Percentiles rank a stretch among this genome's conserved stretches.
phyloP scores from a whole-genome alignment of 495 filamentous ascomycete genomes.

The Hypomontagnella submonticulosa region DNA sequence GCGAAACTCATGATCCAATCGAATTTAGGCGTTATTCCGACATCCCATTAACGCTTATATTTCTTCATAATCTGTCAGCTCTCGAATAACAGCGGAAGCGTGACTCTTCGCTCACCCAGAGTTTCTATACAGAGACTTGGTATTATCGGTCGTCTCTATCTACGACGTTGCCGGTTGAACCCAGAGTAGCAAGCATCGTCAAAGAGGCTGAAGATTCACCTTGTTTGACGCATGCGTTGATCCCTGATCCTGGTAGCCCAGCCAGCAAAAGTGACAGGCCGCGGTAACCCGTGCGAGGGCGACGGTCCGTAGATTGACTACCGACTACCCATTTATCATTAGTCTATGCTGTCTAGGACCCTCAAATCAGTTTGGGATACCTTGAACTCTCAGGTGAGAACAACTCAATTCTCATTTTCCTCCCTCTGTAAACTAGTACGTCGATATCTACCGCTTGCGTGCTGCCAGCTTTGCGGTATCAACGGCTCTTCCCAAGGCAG shows the following conservation, averaged over 20 bases:
- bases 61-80: constrained; percentile 36
- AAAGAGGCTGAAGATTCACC: constrained; percentile 39
- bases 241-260: constrained; percentile 40
- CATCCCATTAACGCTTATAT: constrained; percentile 30
- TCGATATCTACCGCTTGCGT: neutral
- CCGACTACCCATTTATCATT: constrained; percentile 16
- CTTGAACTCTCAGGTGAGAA: constrained; percentile 27
- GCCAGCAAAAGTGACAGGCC: constrained; percentile 17
- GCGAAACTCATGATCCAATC: constrained; percentile 39
- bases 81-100: constrained; percentile 21
- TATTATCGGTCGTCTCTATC: constrained; percentile 20
- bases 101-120: constrained; percentile 34
- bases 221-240: constrained; percentile 30
- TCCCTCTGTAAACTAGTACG: neutral
- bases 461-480: constrained; percentile 1
- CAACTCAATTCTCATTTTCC: constrained; percentile 8
- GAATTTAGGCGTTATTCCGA: constrained; percentile 37
- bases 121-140: constrained; percentile 15
- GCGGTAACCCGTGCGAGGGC: constrained; percentile 24
- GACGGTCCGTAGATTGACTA: constrained; percentile 30
- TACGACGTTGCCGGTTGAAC: constrained; percentile 10
- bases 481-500: constrained; percentile 3
- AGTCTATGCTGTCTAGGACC: constrained; percentile 12
- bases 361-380: constrained; percentile 6
- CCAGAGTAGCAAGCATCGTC: constrained; percentile 28